phyloP scores from a whole-genome alignment of 139 green algal species.

The Ostreobium quekettii region DNA sequence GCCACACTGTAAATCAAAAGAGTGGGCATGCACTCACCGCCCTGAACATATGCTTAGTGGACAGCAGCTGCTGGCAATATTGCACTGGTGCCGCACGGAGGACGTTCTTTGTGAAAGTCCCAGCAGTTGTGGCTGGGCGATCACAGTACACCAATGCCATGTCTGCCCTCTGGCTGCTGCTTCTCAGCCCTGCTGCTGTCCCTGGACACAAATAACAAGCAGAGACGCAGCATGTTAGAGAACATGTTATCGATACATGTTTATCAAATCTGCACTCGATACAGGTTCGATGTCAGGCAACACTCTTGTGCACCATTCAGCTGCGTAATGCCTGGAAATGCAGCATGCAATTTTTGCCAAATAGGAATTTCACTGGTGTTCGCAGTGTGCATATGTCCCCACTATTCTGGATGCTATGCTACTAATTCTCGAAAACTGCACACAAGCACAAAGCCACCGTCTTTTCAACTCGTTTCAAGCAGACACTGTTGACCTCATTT shows the following conservation, averaged over 20 bases:
- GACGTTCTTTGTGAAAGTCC: constrained; percentile 92
- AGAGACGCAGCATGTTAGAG: not conserved
- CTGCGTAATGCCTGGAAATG: too few relatives aligned
- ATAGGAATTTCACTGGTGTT: not conserved
- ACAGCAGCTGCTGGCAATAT: constrained; percentile 86
- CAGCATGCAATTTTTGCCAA: not conserved
- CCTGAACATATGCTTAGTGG: constrained; percentile 41
- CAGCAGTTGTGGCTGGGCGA: constrained; percentile 52
- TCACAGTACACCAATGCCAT: constrained; percentile 84
- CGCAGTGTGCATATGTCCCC: too few relatives aligned
- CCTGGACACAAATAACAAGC: constrained; percentile 35
- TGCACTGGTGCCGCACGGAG: constrained; percentile 89
- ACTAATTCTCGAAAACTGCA: not conserved
- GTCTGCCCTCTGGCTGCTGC: constrained; percentile 77
- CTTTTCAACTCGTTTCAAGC: not conserved
- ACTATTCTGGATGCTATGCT: too few relatives aligned
- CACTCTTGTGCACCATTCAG: too few relatives aligned
- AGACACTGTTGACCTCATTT: not conserved
- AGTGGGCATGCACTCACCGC: constrained; percentile 37
- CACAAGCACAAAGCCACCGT: not conserved
- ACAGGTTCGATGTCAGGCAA: too few relatives aligned
- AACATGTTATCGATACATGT: too few relatives aligned
- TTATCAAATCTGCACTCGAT: too few relatives aligned
- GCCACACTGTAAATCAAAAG: not conserved
- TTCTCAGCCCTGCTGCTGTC: constrained; percentile 72